Conservation (phyloP, 192 early-diverging fungal genomes). For the Coemansia sp. region DNA sequence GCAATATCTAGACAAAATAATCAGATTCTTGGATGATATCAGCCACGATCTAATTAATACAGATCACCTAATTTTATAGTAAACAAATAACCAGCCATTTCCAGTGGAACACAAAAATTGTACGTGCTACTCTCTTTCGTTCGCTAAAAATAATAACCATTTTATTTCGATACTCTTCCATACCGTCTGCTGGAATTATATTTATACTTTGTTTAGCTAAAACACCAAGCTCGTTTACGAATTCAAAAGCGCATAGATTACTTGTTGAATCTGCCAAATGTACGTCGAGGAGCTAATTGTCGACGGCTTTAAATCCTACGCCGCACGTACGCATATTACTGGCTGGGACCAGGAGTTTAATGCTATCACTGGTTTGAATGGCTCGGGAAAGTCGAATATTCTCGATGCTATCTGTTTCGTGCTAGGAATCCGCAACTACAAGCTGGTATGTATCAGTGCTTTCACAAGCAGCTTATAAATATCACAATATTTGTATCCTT, state of each 20-base stretch:
- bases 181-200: background rate
- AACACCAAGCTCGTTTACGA: background rate
- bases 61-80: background rate
- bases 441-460: constrained; percentile 62
- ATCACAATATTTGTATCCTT: background rate
- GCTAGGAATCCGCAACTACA: constrained; percentile 90
- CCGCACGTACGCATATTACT: constrained; percentile 88
- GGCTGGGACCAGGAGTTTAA: constrained; percentile 99
- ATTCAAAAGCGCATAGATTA: background rate
- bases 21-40: too few relatives aligned
- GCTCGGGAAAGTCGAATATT: constrained; percentile 98
- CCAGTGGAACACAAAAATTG: too few relatives aligned
- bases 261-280: constrained; percentile 56
- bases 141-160: too few relatives aligned
- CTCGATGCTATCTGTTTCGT: constrained; percentile 99
- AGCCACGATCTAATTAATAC: too few relatives aligned
- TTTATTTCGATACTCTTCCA: background rate
- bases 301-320: constrained; percentile 99
- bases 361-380: constrained; percentile 97
- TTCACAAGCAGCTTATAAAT: background rate
- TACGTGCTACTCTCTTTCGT: background rate
- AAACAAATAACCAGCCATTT: background rate
- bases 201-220: background rate
- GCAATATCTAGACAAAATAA: too few relatives aligned
- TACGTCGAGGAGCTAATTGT: constrained; percentile 93